Evolutionary conservation across 352 stramenopile species (phyloP).

Genomic region (Pythium periplocum): DNA sequence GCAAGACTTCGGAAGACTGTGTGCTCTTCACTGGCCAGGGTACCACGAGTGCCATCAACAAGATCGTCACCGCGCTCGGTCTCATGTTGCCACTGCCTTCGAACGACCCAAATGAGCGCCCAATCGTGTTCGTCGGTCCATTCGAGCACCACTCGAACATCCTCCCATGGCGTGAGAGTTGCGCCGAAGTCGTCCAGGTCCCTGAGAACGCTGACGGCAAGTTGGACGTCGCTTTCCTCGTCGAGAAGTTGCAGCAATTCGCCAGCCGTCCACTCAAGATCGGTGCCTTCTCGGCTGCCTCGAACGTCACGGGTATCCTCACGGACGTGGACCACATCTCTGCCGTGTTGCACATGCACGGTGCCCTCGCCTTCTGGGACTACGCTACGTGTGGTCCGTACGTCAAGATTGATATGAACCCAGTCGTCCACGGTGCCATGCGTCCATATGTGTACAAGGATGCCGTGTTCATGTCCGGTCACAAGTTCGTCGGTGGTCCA

Average conservation of each 20-base stretch:
- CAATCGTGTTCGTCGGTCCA: slow-evolving; percentile 86
- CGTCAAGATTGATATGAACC: slow-evolving; percentile 92
- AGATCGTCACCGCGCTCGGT: slow-evolving; percentile 50
- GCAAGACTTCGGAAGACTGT: slow-evolving; percentile 79
- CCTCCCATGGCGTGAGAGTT: slow-evolving; percentile 91
- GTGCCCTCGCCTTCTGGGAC: slow-evolving; percentile 91
- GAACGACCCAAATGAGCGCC: slow-evolving; percentile 18
- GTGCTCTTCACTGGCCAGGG: slow-evolving; percentile 91
- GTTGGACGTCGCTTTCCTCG: slow-evolving; percentile 48
- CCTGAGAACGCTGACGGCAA: slow-evolving; percentile 27
- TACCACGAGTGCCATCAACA: slow-evolving; percentile 65
- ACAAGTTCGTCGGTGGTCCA: slow-evolving; percentile 95
- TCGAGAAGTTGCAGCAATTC: slow-evolving; percentile 37
- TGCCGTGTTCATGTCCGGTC: slow-evolving; percentile 90
- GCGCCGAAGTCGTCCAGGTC: slow-evolving; percentile 55
- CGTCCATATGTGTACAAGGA: slow-evolving; percentile 73
- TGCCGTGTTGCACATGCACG: slow-evolving; percentile 80
- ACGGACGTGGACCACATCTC: slow-evolving; percentile 82
- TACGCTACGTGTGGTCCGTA: slow-evolving; percentile 92
- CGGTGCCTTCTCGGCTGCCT: slow-evolving; percentile 85
- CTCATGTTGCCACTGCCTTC: slow-evolving; percentile 19
- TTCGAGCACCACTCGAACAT: slow-evolving; percentile 97
- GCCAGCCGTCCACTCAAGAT: slow-evolving; percentile 39
- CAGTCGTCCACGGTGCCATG: slow-evolving; percentile 24
- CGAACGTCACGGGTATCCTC: slow-evolving; percentile 91